Percentiles rank a stretch among this genome's conserved stretches.
These are phyloP conservation scores for Arxiozyma bovina DNA, from an alignment of 1,139 yeast species.

Conservation along the genomic window DNA sequence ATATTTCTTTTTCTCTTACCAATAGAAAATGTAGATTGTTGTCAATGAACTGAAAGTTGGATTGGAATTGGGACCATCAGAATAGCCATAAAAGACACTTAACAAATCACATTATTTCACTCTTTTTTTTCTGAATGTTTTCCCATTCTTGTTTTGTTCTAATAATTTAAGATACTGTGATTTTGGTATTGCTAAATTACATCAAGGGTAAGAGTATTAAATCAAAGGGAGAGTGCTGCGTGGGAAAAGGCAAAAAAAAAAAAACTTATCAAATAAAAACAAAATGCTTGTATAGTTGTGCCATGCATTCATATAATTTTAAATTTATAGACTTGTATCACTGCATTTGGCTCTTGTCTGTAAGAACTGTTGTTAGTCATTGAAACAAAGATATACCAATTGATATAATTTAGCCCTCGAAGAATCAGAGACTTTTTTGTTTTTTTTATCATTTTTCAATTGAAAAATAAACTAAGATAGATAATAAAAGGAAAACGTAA, in stretches of 20 bases:
- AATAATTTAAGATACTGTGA: background rate
- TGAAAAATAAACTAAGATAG: no score
- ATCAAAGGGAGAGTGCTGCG: background rate
- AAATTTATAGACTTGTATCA: no score
- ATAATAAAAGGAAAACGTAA: no score
- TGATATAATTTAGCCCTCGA: no score
- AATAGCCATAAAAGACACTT: background rate
- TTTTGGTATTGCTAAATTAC: background rate
- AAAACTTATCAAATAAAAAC: no score
- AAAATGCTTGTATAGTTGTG: background rate
- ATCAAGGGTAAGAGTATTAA: background rate
- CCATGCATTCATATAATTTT: no score
- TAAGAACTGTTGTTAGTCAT: no score
- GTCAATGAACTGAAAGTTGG: background rate
- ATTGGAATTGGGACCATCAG: background rate
- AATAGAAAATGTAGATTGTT: background rate
- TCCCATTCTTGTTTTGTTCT: background rate
- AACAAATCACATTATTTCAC: background rate
- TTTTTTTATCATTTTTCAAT: no score
- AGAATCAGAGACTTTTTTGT: no score
- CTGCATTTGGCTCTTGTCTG: background rate
- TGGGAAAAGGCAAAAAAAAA: background rate
- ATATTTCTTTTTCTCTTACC: background rate
- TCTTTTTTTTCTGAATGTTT: background rate
- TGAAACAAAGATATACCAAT: no score